Evolutionary conservation across 192 early-diverging fungal genomes (phyloP).

Genomic region (Chytriomyces hyalinus): DNA sequence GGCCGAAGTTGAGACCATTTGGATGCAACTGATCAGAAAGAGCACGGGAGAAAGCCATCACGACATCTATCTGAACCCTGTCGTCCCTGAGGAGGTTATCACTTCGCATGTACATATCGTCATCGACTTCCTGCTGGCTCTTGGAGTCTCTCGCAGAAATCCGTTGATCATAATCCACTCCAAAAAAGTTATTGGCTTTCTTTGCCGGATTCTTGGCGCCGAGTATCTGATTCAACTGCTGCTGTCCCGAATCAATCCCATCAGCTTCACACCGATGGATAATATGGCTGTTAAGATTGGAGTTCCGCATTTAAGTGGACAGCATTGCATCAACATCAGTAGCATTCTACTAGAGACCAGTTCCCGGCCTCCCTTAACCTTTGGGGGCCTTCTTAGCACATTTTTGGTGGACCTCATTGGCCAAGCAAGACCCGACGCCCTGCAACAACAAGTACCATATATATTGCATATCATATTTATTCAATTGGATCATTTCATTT

Average conservation of each 20-base stretch:
- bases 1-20: slow-evolving; percentile 75
- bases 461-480: slow-evolving; percentile 79
- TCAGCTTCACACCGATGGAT: slow-evolving; percentile 65
- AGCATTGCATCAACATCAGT: slow-evolving; percentile 73
- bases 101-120: slow-evolving; percentile 52
- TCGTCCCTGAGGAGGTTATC: slow-evolving; percentile 10
- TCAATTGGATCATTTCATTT: slow-evolving; percentile 80
- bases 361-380: slow-evolving; percentile 72
- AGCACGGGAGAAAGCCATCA: neutral
- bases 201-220: slow-evolving; percentile 69
- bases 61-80: slow-evolving; percentile 16
- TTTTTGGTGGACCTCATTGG: slow-evolving; percentile 81
- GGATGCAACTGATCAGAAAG: slow-evolving; percentile 68
- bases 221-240: slow-evolving; percentile 64
- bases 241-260: slow-evolving; percentile 71
- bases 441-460: slow-evolving; percentile 70
- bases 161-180: slow-evolving; percentile 78
- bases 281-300: slow-evolving; percentile 2
- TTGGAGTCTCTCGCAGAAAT: slow-evolving; percentile 77
- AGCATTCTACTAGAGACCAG: slow-evolving; percentile 67
- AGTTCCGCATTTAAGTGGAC: neutral
- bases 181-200: slow-evolving; percentile 78
- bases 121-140: slow-evolving; percentile 72
- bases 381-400: slow-evolving; percentile 76
- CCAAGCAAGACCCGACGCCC: slow-evolving; percentile 66